Conservation (phyloP, 1,284 basidiomycete genomes). For the Fomes fomentarius region DNA sequence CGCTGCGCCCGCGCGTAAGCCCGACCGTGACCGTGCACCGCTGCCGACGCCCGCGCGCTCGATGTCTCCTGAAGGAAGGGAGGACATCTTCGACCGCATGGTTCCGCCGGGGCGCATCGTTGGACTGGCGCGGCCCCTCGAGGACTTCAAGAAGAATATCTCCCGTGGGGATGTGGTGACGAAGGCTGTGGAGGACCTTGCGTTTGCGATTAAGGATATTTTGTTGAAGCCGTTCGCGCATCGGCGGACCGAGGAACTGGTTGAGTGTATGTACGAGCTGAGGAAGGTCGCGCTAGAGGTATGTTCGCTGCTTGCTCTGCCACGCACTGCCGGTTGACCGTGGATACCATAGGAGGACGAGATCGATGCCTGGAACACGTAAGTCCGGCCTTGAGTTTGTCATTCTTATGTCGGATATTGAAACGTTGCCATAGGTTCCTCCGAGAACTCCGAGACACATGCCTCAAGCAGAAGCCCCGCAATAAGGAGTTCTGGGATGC, state of each 20-base stretch:
- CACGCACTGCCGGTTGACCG: not conserved
- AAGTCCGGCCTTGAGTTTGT: slow-evolving; percentile 30
- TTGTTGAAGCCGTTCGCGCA: slow-evolving; percentile 70
- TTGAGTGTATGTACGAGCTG: slow-evolving; percentile 73
- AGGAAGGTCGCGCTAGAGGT: slow-evolving; percentile 69
- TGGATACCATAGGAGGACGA: slow-evolving; percentile 63
- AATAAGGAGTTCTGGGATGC: slow-evolving; percentile 69
- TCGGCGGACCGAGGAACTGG: slow-evolving; percentile 66
- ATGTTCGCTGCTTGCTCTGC: slow-evolving; percentile 20
- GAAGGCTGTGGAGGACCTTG: slow-evolving; percentile 83
- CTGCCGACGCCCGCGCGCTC: slow-evolving; percentile 48
- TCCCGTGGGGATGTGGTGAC: slow-evolving; percentile 75
- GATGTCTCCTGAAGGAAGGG: slow-evolving; percentile 44
- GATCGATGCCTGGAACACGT: slow-evolving; percentile 79
- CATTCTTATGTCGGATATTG: not conserved
- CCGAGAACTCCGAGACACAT: slow-evolving; percentile 55
- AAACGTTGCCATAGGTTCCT: slow-evolving; percentile 51
- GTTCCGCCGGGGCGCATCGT: slow-evolving; percentile 62
- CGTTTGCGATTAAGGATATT: slow-evolving; percentile 70
- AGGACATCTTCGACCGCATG: slow-evolving; percentile 44
- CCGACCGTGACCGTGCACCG: slow-evolving; percentile 13
- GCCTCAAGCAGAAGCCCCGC: slow-evolving; percentile 51
- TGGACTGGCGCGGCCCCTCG: slow-evolving; percentile 71
- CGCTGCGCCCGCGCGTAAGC: slow-evolving; percentile 31
- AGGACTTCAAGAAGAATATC: slow-evolving; percentile 75